A percentile compares a stretch with the other conserved stretches of the same genome.
Conservation (phyloP, 2,329 filamentous ascomycete genomes). For the Sclerotinia minor region DNA sequence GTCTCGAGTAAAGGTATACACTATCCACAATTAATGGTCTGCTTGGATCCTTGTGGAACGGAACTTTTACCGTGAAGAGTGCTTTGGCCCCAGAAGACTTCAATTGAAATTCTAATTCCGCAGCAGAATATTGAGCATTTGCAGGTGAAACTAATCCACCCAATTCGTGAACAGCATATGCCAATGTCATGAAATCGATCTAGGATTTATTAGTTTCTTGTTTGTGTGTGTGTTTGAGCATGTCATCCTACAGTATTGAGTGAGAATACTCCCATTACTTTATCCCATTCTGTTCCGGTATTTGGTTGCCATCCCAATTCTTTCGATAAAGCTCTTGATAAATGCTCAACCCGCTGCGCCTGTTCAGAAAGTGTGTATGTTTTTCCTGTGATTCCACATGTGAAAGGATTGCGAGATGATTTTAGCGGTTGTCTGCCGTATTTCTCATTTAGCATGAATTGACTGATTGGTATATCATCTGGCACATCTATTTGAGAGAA, state of each 20-base stretch:
- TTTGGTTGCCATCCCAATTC: conserved; percentile 71
- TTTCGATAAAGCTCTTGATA: conserved; percentile 68
- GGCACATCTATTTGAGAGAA: conserved; percentile 46
- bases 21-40: conserved; percentile 35
- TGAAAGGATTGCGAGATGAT: conserved; percentile 69
- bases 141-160: conserved; percentile 77
- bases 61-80: conserved; percentile 64
- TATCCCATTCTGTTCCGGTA: conserved; percentile 75
- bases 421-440: conserved; percentile 66
- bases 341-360: conserved; percentile 62
- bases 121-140: conserved; percentile 80
- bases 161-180: conserved; percentile 72
- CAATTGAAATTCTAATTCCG: conserved; percentile 82
- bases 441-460: conserved; percentile 74
- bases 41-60: conserved; percentile 44
- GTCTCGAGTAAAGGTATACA: conserved; percentile 65
- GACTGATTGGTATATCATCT: conserved; percentile 70
- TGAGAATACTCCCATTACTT: conserved; percentile 75
- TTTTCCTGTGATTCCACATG: conserved; percentile 71
- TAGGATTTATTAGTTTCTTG: conserved; percentile 39
- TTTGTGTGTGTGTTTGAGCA: background rate
- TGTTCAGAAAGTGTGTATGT: conserved; percentile 65
- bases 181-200: conserved; percentile 73
- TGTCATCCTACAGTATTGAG: conserved; percentile 66
- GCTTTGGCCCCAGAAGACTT: conserved; percentile 73